Base-by-base conservation (phyloP, 176 grass and related monocot species). In the Eragrostis curvula region DNA sequence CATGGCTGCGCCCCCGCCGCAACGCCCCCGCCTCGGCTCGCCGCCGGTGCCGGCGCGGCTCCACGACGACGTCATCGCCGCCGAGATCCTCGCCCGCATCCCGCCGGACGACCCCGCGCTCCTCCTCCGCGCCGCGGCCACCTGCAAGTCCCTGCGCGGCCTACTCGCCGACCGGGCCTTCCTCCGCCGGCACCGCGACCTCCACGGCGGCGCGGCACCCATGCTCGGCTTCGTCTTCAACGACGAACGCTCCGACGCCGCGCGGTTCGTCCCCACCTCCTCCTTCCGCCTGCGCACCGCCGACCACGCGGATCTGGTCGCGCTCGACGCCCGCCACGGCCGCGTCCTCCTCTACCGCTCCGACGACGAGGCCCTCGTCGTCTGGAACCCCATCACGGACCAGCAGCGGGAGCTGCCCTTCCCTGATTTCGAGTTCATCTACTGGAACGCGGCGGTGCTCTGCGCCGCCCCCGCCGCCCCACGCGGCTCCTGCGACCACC, bases 281-380 rank as follows among this genome's bases (percentile, higher is more conserved):
- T 58, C 51, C 51, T 75, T 58, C 72, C 20, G 72, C 21, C 72
- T 29, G 18, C 29, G 11, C 12, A 50, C 20, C 27, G 20, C 71
- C 30, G 17, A 74, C 20, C 12, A n/a, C 71, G 18, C 48, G 29
- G 50, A 50, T 30, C 52, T 41, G 71, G 8, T 15, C 32, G 72
- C 56, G 51, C 51, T 57, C 32, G 72, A 75, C 72, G 29, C 51
- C 20, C 72, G 72, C 72, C 72, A 75, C 52, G 52, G 72, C 72
- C 72, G 32, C 51, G 72, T 75, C 29, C 72, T 75, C 28, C 71
- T 74, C 29, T 12, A 55, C 3, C n/a, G 18, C 48, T 0, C 29
- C 6, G 20, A 20, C 18, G 71, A 8, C 18, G 5, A 55, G 50
- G 49, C 3, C 11, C 72, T 58, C 30, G 51, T 75, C 52, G 72